Evolutionary conservation across 2,329 filamentous ascomycete species (phyloP).

Genomic region (Escovopsis weberi): DNA sequence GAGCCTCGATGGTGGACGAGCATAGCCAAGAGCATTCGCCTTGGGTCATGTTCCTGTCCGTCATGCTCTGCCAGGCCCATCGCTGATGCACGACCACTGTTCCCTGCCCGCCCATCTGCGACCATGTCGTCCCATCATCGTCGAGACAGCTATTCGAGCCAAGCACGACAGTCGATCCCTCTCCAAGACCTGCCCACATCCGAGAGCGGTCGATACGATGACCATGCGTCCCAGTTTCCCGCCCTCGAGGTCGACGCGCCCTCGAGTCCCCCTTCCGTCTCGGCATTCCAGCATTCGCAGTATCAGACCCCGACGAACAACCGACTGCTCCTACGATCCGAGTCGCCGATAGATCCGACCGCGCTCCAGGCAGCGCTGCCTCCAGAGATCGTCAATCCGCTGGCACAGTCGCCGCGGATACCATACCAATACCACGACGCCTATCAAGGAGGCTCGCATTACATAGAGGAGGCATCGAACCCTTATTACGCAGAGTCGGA

Average conservation of each 20-base stretch:
- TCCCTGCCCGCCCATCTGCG: neutral
- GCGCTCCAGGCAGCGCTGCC: slow-evolving; percentile 41
- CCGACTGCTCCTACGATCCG: slow-evolving; percentile 9
- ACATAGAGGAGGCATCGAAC: slow-evolving; percentile 18
- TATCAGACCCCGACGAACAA: slow-evolving; percentile 24
- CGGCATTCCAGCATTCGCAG: slow-evolving; percentile 39
- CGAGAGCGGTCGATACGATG: slow-evolving; percentile 5
- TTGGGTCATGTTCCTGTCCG: neutral
- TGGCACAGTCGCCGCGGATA: slow-evolving; percentile 10
- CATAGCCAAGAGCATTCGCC: no score
- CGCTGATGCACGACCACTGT: neutral
- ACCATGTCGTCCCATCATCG: slow-evolving; percentile 18
- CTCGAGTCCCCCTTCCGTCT: slow-evolving; percentile 27
- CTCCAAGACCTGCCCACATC: slow-evolving; percentile 42
- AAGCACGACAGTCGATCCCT: slow-evolving; percentile 44
- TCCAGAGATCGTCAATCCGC: slow-evolving; percentile 29
- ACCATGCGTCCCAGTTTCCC: neutral
- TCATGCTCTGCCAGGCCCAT: neutral
- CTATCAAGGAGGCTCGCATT: slow-evolving; percentile 17
- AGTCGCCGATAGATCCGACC: slow-evolving; percentile 38
- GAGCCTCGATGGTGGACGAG: no score
- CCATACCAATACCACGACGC: slow-evolving; percentile 16
- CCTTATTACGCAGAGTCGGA: slow-evolving; percentile 39
- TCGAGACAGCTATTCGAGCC: slow-evolving; percentile 13
- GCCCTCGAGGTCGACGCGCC: slow-evolving; percentile 7